Conservation (phyloP, 352 stramenopile species). For the Phytophthora hibernalis region DNA sequence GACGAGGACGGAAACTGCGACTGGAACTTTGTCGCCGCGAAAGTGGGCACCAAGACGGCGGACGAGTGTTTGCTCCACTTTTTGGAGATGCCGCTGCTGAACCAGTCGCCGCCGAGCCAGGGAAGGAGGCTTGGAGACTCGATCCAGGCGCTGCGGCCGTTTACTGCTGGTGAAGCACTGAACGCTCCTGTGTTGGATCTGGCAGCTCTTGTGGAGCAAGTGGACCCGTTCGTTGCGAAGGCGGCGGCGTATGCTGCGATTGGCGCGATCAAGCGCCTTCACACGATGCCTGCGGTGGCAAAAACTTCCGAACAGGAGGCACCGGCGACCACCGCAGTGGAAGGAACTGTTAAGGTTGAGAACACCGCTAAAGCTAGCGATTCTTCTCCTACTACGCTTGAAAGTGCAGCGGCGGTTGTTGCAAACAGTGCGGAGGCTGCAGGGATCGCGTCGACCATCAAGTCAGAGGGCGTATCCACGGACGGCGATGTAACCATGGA, state of each 20-base stretch:
- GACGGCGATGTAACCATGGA: conserved; percentile 64
- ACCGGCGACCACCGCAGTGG: background rate
- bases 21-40: conserved; percentile 80
- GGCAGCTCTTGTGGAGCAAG: conserved; percentile 55
- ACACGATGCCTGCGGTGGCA: conserved; percentile 44
- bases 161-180: conserved; percentile 52
- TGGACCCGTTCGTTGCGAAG: conserved; percentile 78
- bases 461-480: conserved; percentile 35
- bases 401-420: conserved; percentile 51
- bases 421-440: conserved; percentile 44
- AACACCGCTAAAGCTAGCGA: conserved; percentile 8
- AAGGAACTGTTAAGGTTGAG: conserved; percentile 24
- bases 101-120: conserved; percentile 22
- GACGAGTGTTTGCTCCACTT: conserved; percentile 86
- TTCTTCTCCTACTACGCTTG: conserved; percentile 32
- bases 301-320: background rate
- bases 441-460: conserved; percentile 49
- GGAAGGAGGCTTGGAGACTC: background rate
- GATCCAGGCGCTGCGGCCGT: conserved; percentile 43
- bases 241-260: conserved; percentile 74
- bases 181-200: conserved; percentile 69
- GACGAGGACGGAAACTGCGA: conserved; percentile 58
- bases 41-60: conserved; percentile 70
- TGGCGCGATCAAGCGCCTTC: conserved; percentile 65
- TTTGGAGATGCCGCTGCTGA: conserved; percentile 71